These are phyloP conservation scores for Cyclospora cayetanensis DNA, from an alignment of 169 alveolate genomes.

Conservation along the genomic window DNA sequence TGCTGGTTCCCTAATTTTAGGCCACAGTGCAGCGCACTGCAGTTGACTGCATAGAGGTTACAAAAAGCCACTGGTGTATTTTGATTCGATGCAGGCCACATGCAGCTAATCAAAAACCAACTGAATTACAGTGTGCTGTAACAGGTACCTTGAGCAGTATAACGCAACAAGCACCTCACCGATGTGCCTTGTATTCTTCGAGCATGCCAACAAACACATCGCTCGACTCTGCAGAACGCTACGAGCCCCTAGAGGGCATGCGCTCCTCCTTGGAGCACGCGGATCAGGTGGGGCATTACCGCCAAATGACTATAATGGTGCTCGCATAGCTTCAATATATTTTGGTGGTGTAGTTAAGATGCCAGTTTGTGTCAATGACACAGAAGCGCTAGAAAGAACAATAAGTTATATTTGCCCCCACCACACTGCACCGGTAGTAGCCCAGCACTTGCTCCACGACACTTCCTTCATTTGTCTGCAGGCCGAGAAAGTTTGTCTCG, in stretches of 20 bases:
- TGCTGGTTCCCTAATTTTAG: slow-evolving; percentile 83
- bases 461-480: neutral
- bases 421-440: neutral
- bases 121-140: slow-evolving; percentile 73
- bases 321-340: neutral
- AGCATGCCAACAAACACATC: slow-evolving; percentile 91
- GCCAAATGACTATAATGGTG: neutral
- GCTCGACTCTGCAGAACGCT: slow-evolving; percentile 89
- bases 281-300: slow-evolving; percentile 86
- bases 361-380: neutral
- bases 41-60: too few species aligned
- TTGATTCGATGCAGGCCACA: too few species aligned
- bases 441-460: neutral
- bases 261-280: slow-evolving; percentile 94
- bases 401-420: neutral
- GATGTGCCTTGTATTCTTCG: slow-evolving; percentile 89
- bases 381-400: too few species aligned
- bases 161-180: slow-evolving; percentile 87
- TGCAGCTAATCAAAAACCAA: too few species aligned
- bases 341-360: neutral
- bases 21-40: too few species aligned
- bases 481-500: slow-evolving; percentile 64
- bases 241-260: slow-evolving; percentile 92
- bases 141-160: slow-evolving; percentile 74
- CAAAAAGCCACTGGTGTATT: too few species aligned